A percentile compares a stretch with the other conserved stretches of the same genome.
These are phyloP conservation scores for Trypanosoma cruzi DNA, from an alignment of 208 protist species.

Conservation along the genomic window DNA sequence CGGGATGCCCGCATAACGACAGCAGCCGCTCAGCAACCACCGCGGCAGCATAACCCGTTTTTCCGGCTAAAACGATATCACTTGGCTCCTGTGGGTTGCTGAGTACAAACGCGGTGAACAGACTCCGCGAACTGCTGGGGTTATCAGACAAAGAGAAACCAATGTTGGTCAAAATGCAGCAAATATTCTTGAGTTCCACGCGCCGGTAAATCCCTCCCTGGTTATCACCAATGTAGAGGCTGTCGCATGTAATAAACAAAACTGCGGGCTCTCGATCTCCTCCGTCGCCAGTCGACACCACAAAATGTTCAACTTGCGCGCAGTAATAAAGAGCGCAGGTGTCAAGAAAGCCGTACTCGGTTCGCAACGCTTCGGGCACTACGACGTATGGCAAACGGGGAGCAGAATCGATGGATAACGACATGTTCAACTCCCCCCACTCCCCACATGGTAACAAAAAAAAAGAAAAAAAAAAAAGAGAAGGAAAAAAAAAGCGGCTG, in stretches of 20 bases:
- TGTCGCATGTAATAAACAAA: slow-evolving; percentile 6
- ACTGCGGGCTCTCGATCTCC: not conserved
- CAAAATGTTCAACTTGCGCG: not conserved
- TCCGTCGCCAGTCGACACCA: not conserved
- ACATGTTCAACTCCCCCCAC: not conserved
- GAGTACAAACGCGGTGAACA: slow-evolving; percentile 6
- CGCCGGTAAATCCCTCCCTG: slow-evolving; percentile 7
- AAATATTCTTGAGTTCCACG: not conserved
- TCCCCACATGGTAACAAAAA: not conserved
- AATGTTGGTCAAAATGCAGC: slow-evolving; percentile 5
- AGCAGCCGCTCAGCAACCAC: not conserved
- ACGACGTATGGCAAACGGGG: not conserved
- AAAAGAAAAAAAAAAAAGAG: slow-evolving; percentile 8
- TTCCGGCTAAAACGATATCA: slow-evolving; percentile 4
- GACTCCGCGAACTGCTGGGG: not conserved
- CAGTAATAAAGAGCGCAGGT: slow-evolving; percentile 14
- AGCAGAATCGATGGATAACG: not conserved
- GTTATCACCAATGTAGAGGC: slow-evolving; percentile 3
- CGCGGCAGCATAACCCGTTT: not conserved
- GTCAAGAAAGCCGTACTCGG: slow-evolving; percentile 11
- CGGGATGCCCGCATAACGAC: not conserved
- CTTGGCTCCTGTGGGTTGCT: not conserved
- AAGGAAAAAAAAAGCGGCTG: not conserved
- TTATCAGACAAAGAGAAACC: not conserved
- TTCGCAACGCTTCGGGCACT: slow-evolving; percentile 5